Evolutionary conservation across 2,329 filamentous ascomycete genomes (phyloP), one percentile per base, ranked within the genome.

Genomic region (Fusarium veterinarium): DNA sequence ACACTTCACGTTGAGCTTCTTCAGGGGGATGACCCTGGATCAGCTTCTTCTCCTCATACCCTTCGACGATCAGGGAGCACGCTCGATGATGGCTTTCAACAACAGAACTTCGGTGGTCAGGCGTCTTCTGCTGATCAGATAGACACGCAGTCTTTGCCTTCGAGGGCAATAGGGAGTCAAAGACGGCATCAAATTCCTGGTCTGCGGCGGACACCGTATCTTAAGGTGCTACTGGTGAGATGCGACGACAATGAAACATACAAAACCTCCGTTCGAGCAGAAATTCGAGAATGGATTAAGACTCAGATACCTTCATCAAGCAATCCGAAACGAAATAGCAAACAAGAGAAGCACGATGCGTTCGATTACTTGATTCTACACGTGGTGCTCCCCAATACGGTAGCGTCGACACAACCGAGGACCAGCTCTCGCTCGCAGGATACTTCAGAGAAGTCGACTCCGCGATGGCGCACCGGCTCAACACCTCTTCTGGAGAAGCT

Each of bases 201-300:
- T 7, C 84, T 99, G 62, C 92, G 95, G 42, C 93, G 94, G 70
- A 98, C 95, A 1, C 95, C 97, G 1, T 99, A 99, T 81, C 86
- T 99, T 67, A 98, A 97, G 81, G 85, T 99, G 11, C 92, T 95
- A 64, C 85, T 99, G 5, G 88, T 99, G 59, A 90, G 95, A 78
- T 98, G 96, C 83, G 96, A 98, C 83, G 96, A 99, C 80, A 97
- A 95, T 78, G 97, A 99, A 52, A 91, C 91, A 13, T 99, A 99
- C 86, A 98, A 97, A 82, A 86, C 89, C 4, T 90, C 90, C 17
- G 91, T 93, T 11, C 89, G 95, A 56, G 91, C 93, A 77, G 90
- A 93, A 74, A 87, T 99, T 40, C 90, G 93, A 56, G 95, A 98
- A 73, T 99, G 96, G 96, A 90, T 98, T 77, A 97, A 96, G 81